phyloP scores from a whole-genome alignment of 108 stramenopile species.

The Nitzschia sp. region DNA sequence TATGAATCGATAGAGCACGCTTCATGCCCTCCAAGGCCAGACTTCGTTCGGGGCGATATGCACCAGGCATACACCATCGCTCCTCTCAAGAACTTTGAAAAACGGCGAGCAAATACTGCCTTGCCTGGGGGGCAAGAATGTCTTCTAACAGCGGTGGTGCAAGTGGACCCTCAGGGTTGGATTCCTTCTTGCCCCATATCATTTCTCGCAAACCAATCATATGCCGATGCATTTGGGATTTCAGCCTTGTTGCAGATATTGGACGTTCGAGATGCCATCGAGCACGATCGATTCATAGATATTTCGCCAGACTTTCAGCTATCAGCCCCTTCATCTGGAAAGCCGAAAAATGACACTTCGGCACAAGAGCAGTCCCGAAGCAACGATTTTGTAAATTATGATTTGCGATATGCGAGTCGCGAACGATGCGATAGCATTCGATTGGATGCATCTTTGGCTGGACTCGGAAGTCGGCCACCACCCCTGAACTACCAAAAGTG shows the following conservation, averaged over 20 bases:
- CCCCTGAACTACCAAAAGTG: constrained; percentile 48
- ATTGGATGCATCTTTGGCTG: constrained; percentile 21
- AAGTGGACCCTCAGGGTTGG: constrained; percentile 93
- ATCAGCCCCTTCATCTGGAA: neutral
- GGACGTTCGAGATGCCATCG: constrained; percentile 84
- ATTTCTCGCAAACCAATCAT: constrained; percentile 58
- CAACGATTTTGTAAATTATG: constrained; percentile 34
- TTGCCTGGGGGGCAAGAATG: constrained; percentile 52
- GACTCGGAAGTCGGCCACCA: constrained; percentile 26
- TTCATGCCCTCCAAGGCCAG: constrained; percentile 66
- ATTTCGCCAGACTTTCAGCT: constrained; percentile 40
- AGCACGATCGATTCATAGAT: constrained; percentile 67
- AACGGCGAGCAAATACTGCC: constrained; percentile 14
- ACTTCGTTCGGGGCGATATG: constrained; percentile 84
- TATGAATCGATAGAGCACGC: constrained; percentile 77
- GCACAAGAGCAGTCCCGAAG: neutral
- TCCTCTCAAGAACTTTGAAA: constrained; percentile 39
- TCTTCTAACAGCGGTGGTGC: constrained; percentile 80
- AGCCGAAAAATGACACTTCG: neutral
- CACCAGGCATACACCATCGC: constrained; percentile 86
- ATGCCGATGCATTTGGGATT: constrained; percentile 78
- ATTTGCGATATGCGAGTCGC: constrained; percentile 33
- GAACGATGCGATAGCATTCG: constrained; percentile 18
- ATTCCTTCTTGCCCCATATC: constrained; percentile 57
- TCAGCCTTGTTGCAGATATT: constrained; percentile 80